Conservation (phyloP, 768 basidiomycete genomes). For the Lactifluus pinguis region DNA sequence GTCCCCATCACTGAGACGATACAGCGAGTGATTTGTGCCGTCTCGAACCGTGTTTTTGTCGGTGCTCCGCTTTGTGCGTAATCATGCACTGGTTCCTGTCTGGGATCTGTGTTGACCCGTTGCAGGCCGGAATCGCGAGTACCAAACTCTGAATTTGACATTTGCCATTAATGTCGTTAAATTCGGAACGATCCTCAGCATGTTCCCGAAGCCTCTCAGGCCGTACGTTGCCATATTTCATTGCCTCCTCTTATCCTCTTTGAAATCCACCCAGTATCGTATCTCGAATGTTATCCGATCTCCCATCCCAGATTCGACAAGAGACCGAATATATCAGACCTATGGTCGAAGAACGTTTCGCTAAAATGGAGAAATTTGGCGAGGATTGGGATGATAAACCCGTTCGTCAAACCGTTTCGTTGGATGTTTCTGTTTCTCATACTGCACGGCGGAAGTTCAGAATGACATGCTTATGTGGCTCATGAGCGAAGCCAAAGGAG, state of each 20-base stretch:
- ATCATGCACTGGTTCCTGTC: background rate
- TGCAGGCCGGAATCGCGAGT: slow-evolving; percentile 27
- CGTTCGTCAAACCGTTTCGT: slow-evolving; percentile 12
- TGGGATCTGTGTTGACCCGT: background rate
- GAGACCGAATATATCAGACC: background rate
- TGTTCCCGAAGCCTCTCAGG: slow-evolving; percentile 35
- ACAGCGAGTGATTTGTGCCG: slow-evolving; percentile 24
- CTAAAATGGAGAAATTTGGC: slow-evolving; percentile 14
- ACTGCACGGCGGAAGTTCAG: slow-evolving; percentile 19
- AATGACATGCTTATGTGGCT: slow-evolving; percentile 42
- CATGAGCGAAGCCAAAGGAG: slow-evolving; percentile 29
- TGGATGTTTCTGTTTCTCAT: background rate
- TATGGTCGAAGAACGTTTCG: background rate
- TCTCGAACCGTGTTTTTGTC: slow-evolving; percentile 29
- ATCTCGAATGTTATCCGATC: background rate
- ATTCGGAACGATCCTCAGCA: slow-evolving; percentile 23
- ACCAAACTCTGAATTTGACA: slow-evolving; percentile 24
- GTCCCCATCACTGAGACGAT: slow-evolving; percentile 19
- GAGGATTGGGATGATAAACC: slow-evolving; percentile 22
- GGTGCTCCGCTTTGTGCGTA: slow-evolving; percentile 29
- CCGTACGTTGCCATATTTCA: slow-evolving; percentile 27
- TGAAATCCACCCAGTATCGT: background rate
- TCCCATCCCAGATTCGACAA: background rate
- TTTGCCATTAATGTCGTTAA: slow-evolving; percentile 28
- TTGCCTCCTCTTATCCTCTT: background rate